Percentiles rank a stretch among this genome's conserved stretches.
Evolutionary conservation across 2,329 filamentous ascomycete genomes (phyloP).

Genomic region (Colletotrichum sp.): DNA sequence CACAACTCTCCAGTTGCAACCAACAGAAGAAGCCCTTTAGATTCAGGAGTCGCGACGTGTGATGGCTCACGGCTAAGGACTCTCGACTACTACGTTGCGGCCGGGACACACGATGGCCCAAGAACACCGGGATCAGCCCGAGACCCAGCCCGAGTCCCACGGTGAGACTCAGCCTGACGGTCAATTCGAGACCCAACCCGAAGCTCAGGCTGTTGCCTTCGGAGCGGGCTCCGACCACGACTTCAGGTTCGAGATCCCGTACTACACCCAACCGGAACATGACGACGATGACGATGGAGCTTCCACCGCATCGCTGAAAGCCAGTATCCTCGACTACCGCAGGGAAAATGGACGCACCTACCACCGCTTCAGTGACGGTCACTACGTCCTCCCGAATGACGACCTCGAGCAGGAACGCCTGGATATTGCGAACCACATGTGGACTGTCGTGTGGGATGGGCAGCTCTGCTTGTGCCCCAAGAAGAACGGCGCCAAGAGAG

Average conservation of each 20-base stretch:
- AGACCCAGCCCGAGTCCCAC: neutral
- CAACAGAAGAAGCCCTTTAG: neutral
- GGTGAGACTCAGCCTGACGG: neutral
- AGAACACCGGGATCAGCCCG: neutral
- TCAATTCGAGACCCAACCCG: neutral
- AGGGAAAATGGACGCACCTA: slow-evolving; percentile 21
- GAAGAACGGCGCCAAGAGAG: slow-evolving; percentile 23
- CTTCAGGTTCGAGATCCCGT: neutral
- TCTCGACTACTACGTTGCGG: neutral
- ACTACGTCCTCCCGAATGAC: slow-evolving; percentile 30
- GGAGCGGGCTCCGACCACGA: neutral
- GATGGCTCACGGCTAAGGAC: neutral
- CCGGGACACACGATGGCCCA: neutral
- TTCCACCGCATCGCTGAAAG: slow-evolving; percentile 6
- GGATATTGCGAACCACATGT: slow-evolving; percentile 42
- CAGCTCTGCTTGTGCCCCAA: slow-evolving; percentile 32
- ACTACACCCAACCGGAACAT: neutral
- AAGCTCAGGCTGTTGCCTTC: neutral
- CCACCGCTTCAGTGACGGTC: slow-evolving; percentile 26
- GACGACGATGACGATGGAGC: neutral
- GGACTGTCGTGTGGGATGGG: slow-evolving; percentile 32
- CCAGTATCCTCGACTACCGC: slow-evolving; percentile 11
- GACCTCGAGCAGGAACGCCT: slow-evolving; percentile 20
- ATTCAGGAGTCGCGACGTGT: neutral
- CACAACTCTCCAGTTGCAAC: neutral